phyloP scores from a whole-genome alignment of 106 monocot species.

The Acorus calamus region DNA sequence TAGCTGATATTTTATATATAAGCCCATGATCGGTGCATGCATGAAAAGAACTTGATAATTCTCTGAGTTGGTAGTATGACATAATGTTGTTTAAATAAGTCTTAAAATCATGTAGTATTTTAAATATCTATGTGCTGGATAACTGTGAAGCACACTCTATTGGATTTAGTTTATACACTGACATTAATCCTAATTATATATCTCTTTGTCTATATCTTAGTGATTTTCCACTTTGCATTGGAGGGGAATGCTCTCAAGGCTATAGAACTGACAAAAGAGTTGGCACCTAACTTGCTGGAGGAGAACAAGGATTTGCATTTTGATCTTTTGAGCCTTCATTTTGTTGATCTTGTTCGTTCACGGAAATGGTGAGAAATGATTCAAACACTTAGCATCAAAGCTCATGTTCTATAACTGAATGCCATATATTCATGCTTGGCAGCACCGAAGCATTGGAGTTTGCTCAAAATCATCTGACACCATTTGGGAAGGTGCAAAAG shows the following conservation, averaged over 20 bases:
- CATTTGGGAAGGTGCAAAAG: slow-evolving; percentile 70
- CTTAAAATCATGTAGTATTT: too few relatives aligned
- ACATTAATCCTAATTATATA: neutral
- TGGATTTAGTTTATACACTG: neutral
- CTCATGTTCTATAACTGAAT: neutral
- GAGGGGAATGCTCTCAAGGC: slow-evolving; percentile 85
- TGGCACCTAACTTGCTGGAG: slow-evolving; percentile 72
- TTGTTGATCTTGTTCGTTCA: slow-evolving; percentile 57
- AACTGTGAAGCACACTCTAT: too few relatives aligned
- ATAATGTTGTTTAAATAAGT: too few relatives aligned
- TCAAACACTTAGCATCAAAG: neutral
- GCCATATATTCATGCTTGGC: slow-evolving; percentile 17
- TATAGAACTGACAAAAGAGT: slow-evolving; percentile 75
- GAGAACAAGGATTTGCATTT: slow-evolving; percentile 82
- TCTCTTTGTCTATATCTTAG: slow-evolving; percentile 28
- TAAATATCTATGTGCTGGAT: neutral
- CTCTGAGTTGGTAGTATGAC: too few relatives aligned
- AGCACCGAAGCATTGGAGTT: slow-evolving; percentile 98
- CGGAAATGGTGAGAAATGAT: slow-evolving; percentile 57
- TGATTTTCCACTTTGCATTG: slow-evolving; percentile 57
- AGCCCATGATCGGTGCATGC: too few relatives aligned
- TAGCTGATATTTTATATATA: too few relatives aligned
- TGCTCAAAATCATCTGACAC: slow-evolving; percentile 60
- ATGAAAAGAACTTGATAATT: too few relatives aligned
- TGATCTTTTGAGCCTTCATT: slow-evolving; percentile 91